phyloP scores from a whole-genome alignment of 441 rosid species.

The Mallotus japonicus region DNA sequence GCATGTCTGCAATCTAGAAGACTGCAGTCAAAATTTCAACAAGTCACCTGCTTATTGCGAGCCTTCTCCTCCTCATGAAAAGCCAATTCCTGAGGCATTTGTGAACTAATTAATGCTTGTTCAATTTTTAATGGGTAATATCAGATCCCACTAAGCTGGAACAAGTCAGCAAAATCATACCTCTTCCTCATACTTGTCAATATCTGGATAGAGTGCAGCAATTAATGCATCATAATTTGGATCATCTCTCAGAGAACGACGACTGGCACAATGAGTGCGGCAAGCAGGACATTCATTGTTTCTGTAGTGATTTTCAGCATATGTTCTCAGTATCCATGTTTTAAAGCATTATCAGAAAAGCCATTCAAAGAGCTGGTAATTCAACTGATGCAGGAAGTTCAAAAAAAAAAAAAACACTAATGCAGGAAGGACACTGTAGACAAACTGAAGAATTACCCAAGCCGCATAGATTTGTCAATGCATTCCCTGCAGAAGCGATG shows the following conservation, averaged over 20 bases:
- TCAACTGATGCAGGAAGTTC: neutral
- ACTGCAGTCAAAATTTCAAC: neutral
- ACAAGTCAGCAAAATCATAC: conserved; percentile 36
- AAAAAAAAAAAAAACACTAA: too few relatives aligned
- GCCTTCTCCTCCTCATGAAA: conserved; percentile 65
- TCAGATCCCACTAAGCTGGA: conserved; percentile 6
- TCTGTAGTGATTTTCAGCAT: conserved; percentile 41
- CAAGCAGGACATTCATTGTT: conserved; percentile 99
- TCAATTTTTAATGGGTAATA: neutral
- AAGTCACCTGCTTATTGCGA: conserved; percentile 58
- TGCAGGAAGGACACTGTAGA: neutral
- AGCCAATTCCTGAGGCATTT: conserved; percentile 52
- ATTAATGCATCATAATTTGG: conserved; percentile 87
- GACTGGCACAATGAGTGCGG: conserved; percentile 96
- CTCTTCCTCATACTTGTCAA: conserved; percentile 81
- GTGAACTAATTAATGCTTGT: conserved; percentile 8
- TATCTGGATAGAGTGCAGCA: conserved; percentile 71
- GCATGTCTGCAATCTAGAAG: neutral
- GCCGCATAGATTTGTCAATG: conserved; percentile 95
- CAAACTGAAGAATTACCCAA: conserved; percentile 54
- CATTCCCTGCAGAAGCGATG: conserved; percentile 97
- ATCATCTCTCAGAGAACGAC: conserved; percentile 94
- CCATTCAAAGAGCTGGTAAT: neutral
- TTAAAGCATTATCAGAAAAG: neutral
- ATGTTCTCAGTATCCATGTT: neutral